Evolutionary conservation across 352 stramenopile genomes (phyloP).

Genomic region (Phytopythium oedochilum): DNA sequence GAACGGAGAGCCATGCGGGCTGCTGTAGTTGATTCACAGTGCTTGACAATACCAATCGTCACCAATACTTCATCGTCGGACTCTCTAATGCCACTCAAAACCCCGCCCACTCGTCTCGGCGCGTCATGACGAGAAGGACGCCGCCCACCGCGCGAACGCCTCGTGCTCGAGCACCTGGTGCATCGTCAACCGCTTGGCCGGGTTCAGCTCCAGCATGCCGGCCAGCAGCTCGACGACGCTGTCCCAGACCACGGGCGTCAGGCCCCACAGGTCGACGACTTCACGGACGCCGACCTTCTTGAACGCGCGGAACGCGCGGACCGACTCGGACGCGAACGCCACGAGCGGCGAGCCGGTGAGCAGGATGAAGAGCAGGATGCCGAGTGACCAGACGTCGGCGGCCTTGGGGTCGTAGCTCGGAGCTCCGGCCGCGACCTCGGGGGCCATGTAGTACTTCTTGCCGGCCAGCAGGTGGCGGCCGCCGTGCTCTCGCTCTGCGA

Average conservation of each 20-base stretch:
- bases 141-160: conserved; percentile 7
- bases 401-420: conserved; percentile 29
- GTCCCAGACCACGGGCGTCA: conserved; percentile 14
- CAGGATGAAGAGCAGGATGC: conserved; percentile 35
- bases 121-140: not conserved
- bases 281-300: conserved; percentile 18
- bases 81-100: not conserved
- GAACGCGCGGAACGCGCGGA: conserved; percentile 25
- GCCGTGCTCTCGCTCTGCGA: conserved; percentile 18
- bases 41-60: too few species aligned
- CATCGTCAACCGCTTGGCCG: conserved; percentile 19
- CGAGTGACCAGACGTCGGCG: conserved; percentile 33
- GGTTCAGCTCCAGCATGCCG: conserved; percentile 23
- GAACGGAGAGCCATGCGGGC: too few species aligned
- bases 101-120: too few species aligned
- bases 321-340: conserved; percentile 17
- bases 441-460: conserved; percentile 57
- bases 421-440: conserved; percentile 28
- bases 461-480: conserved; percentile 19
- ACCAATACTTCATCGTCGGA: too few species aligned
- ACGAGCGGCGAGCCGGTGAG: conserved; percentile 34
- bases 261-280: conserved; percentile 24
- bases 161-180: conserved; percentile 13
- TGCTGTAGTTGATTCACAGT: too few species aligned
- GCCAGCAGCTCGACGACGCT: conserved; percentile 15